Evolutionary conservation across 2,329 filamentous ascomycete species (phyloP).

Genomic region (Xylogone sp.): DNA sequence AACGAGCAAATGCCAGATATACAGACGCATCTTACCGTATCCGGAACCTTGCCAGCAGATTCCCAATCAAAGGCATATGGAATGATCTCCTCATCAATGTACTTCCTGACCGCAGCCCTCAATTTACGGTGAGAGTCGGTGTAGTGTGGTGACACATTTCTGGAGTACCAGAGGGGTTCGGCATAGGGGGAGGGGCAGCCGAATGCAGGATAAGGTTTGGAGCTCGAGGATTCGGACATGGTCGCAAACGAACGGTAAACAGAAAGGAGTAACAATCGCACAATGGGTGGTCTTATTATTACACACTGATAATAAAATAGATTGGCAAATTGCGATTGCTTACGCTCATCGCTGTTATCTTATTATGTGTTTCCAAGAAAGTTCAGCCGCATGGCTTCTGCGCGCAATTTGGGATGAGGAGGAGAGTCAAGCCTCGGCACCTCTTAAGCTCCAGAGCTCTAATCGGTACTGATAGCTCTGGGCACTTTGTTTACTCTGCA

Average conservation of each 20-base stretch:
- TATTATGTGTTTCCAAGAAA: too few species aligned
- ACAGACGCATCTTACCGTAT: constrained; percentile 29
- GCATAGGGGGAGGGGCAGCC: constrained; percentile 25
- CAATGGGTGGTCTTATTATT: neutral
- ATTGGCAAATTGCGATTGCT: too few species aligned
- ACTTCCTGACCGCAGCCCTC: constrained; percentile 51
- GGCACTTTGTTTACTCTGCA: too few species aligned
- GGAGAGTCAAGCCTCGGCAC: too few species aligned
- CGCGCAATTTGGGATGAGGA: too few species aligned
- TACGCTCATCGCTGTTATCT: too few species aligned
- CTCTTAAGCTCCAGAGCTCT: too few species aligned
- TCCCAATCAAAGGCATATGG: constrained; percentile 64
- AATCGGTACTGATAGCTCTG: too few species aligned
- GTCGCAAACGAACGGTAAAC: neutral
- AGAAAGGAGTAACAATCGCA: neutral
- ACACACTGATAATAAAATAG: too few species aligned
- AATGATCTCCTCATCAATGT: constrained; percentile 54
- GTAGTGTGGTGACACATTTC: constrained; percentile 51
- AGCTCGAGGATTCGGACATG: neutral
- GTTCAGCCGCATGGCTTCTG: too few species aligned
- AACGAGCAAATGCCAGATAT: too few species aligned
- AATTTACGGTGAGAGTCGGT: constrained; percentile 56
- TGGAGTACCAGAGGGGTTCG: constrained; percentile 29
- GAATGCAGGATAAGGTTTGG: constrained; percentile 9
- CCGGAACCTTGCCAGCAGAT: constrained; percentile 47